Base-by-base conservation (phyloP, 83 land plant genomes). In the Picea engelmannii region DNA sequence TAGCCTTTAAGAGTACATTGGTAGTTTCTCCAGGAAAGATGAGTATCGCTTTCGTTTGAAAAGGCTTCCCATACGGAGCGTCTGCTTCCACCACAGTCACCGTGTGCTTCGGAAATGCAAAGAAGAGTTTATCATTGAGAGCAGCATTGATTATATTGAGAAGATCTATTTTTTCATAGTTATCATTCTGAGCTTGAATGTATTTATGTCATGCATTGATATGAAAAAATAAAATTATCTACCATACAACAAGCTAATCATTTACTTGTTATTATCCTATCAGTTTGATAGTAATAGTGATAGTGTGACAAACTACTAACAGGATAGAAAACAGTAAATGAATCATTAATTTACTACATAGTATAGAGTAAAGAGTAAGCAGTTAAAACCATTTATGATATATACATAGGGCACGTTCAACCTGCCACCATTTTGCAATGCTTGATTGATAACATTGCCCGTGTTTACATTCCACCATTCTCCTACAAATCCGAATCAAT, bases 121-220 rank as follows among this genome's bases (percentile, higher is more conserved):
- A 40, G 77, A 74, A 74, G 49, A 74, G 4, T 18, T 40, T 47
- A 40, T 40, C 58, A 21, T 74, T 74, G 55, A 74, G 49, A 9
- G 55, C 77, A 20, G 77, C 77, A 21, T 74, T 74, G 58, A 74
- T 74, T 74, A 74, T 74, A 12, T 47, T 42, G 12, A 74, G 77
- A 21, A 42, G 58, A 11, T 42, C 15, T n/a, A 21, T 74, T 21
- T 74, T 47, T 20, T n/a, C 58, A 2, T 38, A 12, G 13, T 35
- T 35, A 1, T 47, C 77, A 74, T 47, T 47, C 40, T 74, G 2
- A 74, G 49, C 77, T 10, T 74, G 55, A 47, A 42, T 47, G 77
- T 74, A 74, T 74, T 47, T 74, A 47, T 20, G 40, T 47, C 84
- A 62, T 42, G 62, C 55, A 63, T 16, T 24, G 23, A 75, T 13